phyloP scores from a whole-genome alignment of 139 green algal species.

The Chlamydomonas sphaeroides region DNA sequence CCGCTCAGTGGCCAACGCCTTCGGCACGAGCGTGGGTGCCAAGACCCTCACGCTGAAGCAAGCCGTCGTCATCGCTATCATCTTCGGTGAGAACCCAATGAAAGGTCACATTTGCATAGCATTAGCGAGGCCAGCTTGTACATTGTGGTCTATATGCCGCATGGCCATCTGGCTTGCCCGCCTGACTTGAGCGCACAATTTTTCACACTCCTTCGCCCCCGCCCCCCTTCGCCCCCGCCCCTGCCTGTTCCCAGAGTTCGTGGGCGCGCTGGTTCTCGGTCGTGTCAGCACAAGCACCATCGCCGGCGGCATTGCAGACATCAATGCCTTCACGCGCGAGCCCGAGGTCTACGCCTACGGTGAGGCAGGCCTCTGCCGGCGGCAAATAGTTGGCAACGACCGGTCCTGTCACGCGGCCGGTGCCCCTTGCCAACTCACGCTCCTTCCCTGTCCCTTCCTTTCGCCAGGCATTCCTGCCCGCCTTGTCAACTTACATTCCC shows the following conservation, averaged over 20 bases:
- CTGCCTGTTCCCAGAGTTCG: slow-evolving; percentile 56
- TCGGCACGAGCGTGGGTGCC: slow-evolving; percentile 61
- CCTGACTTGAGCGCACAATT: too few relatives aligned
- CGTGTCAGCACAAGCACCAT: slow-evolving; percentile 52
- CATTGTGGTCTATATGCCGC: too few relatives aligned
- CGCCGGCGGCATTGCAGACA: slow-evolving; percentile 38
- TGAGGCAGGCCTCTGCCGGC: too few relatives aligned
- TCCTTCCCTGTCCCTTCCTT: too few relatives aligned
- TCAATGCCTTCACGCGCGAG: neutral
- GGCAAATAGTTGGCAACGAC: too few relatives aligned
- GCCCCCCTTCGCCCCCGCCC: neutral
- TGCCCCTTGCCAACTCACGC: too few relatives aligned
- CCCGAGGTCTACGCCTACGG: neutral
- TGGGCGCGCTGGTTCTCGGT: slow-evolving; percentile 54
- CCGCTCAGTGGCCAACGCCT: slow-evolving; percentile 37
- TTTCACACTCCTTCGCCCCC: too few relatives aligned
- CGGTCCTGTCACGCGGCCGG: too few relatives aligned
- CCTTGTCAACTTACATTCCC: too few relatives aligned
- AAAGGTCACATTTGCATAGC: too few relatives aligned
- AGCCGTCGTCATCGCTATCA: slow-evolving; percentile 34
- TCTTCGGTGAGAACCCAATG: slow-evolving; percentile 9
- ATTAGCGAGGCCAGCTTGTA: neutral
- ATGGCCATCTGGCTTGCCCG: too few relatives aligned
- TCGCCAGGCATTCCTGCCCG: too few relatives aligned
- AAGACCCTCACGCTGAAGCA: slow-evolving; percentile 62